phyloP scores from a whole-genome alignment of 2,329 filamentous ascomycete genomes.

The Emydomyces testavorans region DNA sequence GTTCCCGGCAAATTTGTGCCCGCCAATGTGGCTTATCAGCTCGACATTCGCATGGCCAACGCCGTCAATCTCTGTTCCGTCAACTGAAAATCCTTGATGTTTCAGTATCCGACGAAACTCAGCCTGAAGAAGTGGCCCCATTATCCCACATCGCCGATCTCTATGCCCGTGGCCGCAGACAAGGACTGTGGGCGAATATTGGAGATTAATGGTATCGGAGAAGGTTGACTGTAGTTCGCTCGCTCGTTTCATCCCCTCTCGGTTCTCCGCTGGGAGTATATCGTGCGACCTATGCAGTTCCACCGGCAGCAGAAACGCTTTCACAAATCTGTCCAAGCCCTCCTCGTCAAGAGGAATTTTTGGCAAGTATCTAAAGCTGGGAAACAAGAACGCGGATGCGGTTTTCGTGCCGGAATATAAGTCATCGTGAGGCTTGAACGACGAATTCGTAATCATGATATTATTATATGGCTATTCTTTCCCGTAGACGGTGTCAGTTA shows the following conservation, averaged over 20 bases:
- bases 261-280: constrained; percentile 23
- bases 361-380: constrained; percentile 70
- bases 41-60: constrained; percentile 31
- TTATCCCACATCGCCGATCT: constrained; percentile 68
- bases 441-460: constrained; percentile 63
- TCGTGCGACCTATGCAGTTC: constrained; percentile 27
- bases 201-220: constrained; percentile 51
- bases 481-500: neutral
- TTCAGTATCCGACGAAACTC: constrained; percentile 51
- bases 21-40: constrained; percentile 70
- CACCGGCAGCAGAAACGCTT: constrained; percentile 32
- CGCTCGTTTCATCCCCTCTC: constrained; percentile 36
- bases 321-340: constrained; percentile 39
- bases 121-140: constrained; percentile 59
- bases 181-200: constrained; percentile 50
- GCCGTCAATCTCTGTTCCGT: constrained; percentile 21
- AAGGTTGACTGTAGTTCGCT: constrained; percentile 41
- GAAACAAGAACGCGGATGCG: constrained; percentile 62
- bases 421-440: constrained; percentile 48
- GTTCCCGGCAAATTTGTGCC: constrained; percentile 92
- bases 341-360: constrained; percentile 54
- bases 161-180: constrained; percentile 80
- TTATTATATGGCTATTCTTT: constrained; percentile 65
- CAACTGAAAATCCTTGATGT: constrained; percentile 22
- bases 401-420: constrained; percentile 13